Evolutionary conservation across 441 rosid genomes (phyloP).

Genomic region (Gossypium davidsonii): DNA sequence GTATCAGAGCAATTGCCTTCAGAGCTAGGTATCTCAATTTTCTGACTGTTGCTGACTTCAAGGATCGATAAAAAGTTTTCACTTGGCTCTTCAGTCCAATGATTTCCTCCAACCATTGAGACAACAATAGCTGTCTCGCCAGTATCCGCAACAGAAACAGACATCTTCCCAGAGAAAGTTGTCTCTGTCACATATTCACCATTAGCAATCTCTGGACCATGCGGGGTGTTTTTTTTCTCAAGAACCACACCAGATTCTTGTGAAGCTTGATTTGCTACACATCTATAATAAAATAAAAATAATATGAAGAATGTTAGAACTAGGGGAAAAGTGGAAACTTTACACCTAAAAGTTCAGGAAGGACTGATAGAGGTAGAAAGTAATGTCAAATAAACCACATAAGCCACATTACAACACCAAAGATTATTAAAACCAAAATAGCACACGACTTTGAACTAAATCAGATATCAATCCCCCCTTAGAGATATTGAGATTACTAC

Average conservation of each 20-base stretch:
- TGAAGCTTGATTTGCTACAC: slow-evolving; percentile 45
- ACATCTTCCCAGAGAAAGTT: slow-evolving; percentile 56
- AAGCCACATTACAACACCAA: neutral
- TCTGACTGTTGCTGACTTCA: slow-evolving; percentile 31
- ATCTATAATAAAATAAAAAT: slow-evolving; percentile 45
- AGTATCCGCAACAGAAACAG: slow-evolving; percentile 80
- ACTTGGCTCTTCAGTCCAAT: slow-evolving; percentile 37
- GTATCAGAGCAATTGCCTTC: slow-evolving; percentile 23
- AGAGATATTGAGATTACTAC: neutral
- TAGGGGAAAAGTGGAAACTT: neutral
- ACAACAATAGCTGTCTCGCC: slow-evolving; percentile 97
- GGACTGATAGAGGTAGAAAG: neutral
- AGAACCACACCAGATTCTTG: slow-evolving; percentile 36
- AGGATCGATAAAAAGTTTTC: slow-evolving; percentile 29
- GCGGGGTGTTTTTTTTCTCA: slow-evolving; percentile 32
- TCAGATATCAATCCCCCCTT: neutral
- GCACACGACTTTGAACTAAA: neutral
- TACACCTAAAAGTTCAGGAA: neutral
- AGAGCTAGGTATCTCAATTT: slow-evolving; percentile 27
- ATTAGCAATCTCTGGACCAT: slow-evolving; percentile 33
- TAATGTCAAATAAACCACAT: slow-evolving; percentile 1
- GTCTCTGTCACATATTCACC: slow-evolving; percentile 41
- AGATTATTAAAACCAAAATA: neutral
- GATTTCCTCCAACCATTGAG: slow-evolving; percentile 59
- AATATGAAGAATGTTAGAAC: slow-evolving; percentile 15